Base-by-base conservation (phyloP, 2,329 filamentous ascomycete genomes). In the Basipetospora chlamydospora region DNA sequence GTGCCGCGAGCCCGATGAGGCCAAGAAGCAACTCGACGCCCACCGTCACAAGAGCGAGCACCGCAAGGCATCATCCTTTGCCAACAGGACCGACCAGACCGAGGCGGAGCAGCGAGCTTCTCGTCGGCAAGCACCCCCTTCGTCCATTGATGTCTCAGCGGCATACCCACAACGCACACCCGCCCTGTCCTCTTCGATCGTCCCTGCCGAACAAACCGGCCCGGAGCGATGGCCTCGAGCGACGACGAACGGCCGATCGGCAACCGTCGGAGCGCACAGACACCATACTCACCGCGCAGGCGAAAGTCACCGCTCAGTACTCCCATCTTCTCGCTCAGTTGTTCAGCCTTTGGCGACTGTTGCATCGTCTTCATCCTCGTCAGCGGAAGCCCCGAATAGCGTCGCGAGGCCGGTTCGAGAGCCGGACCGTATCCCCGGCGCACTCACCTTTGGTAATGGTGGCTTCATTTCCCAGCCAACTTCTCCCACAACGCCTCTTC, bases 381-480 rank as follows among this genome's bases (percentile, higher is more conserved):
- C 22, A n/a, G 22, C 28, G 13, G 29, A 38, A 13, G 20, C 16
- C 9, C 12, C 8, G 21, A 21, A 33, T 28, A 12, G 20, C n/a
- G 22, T 32, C 12, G 3, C 35, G 15, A 26, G 35, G 17, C 35
- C 35, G 15, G 21, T 13, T 15, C 35, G 35, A 22, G 35, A 32
- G 10, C 66, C 72, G 0, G 85, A 96, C 53, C 76, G 86, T 41
- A 69, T 90, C 40, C 83, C 80, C 32, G 90, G 81, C 36, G 92
- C 90, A 77, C 66, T 79, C 30, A 73, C 80, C 6, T 70, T 78
- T 28, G 64, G 78, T 37, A 72, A 80, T 43, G 66, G 70, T 9
- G 78, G 80, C 37, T 60, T 86, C 37, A 70, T 72, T 28, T 95
- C 88, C n/a, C 87, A 93, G 53, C 90, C 90, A 7, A 82, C 87